Percentiles rank a stretch among this genome's conserved stretches.
Conservation (phyloP, 176 grass and related monocot genomes). For the Musa itinerans region DNA sequence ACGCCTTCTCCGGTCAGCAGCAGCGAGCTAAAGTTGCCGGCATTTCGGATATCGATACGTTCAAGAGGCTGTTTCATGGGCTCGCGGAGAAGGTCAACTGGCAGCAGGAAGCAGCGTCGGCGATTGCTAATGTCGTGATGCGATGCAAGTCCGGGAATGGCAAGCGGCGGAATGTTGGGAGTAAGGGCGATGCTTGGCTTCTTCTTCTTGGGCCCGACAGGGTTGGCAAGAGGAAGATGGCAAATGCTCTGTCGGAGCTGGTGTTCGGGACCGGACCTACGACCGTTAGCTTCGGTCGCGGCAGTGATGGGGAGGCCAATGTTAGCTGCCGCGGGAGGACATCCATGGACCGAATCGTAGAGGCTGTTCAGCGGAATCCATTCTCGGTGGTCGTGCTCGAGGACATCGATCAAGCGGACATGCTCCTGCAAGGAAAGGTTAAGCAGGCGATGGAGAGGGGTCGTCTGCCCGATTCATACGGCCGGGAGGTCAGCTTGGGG, state of each 20-base stretch:
- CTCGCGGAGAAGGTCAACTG: slow-evolving; percentile 74
- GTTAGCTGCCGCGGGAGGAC: slow-evolving; percentile 58
- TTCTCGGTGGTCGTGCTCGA: slow-evolving; percentile 77
- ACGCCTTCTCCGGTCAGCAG: slow-evolving; percentile 45
- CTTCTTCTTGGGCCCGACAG: slow-evolving; percentile 83
- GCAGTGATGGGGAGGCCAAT: slow-evolving; percentile 30
- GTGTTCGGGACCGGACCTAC: slow-evolving; percentile 30
- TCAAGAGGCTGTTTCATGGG: slow-evolving; percentile 79
- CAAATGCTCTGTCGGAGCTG: slow-evolving; percentile 57
- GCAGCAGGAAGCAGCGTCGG: slow-evolving; percentile 80
- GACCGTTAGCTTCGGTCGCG: slow-evolving; percentile 43
- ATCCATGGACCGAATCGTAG: slow-evolving; percentile 52
- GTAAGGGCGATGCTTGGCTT: slow-evolving; percentile 78
- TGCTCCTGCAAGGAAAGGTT: slow-evolving; percentile 56
- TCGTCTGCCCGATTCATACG: slow-evolving; percentile 69
- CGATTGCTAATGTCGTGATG: slow-evolving; percentile 64
- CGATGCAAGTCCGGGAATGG: slow-evolving; percentile 61
- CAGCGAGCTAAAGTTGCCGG: slow-evolving; percentile 64
- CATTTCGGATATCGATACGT: slow-evolving; percentile 80
- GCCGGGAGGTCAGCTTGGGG: slow-evolving; percentile 82
- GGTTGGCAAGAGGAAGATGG: slow-evolving; percentile 89
- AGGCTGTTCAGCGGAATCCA: slow-evolving; percentile 71
- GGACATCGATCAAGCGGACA: slow-evolving; percentile 65
- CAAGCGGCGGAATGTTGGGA: slow-evolving; percentile 36
- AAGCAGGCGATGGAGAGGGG: slow-evolving; percentile 84